Evolutionary conservation across 1,284 basidiomycete species (phyloP).

Genomic region (Schizophyllum amplum): DNA sequence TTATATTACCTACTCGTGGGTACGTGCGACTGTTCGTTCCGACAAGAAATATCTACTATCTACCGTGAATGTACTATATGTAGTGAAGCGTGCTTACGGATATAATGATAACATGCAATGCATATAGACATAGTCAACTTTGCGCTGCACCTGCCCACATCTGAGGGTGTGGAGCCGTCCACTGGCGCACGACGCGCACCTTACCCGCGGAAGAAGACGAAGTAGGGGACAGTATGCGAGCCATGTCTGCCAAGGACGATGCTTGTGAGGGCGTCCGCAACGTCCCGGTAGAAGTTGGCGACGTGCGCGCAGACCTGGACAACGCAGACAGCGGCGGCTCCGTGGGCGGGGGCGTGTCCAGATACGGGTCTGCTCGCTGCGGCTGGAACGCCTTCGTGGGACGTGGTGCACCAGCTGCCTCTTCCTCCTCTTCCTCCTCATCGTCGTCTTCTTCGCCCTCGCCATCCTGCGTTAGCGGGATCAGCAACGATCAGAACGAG

Average conservation of each 20-base stretch:
- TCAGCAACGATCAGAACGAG: slow-evolving; percentile 4
- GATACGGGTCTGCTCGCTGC: slow-evolving; percentile 17
- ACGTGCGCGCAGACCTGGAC: slow-evolving; percentile 31
- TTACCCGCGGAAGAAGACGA: slow-evolving; percentile 23
- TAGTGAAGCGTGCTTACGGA: slow-evolving; percentile 4
- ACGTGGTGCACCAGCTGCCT: slow-evolving; percentile 26
- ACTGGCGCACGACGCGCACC: slow-evolving; percentile 42
- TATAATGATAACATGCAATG: slow-evolving; percentile 12
- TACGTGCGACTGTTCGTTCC: neutral
- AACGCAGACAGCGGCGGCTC: neutral
- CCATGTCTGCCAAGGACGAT: slow-evolving; percentile 1
- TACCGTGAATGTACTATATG: slow-evolving; percentile 9
- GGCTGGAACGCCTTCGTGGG: slow-evolving; percentile 18
- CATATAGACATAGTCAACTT: slow-evolving; percentile 17
- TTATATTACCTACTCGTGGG: neutral
- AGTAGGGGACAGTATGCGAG: neutral
- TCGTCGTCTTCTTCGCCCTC: slow-evolving; percentile 59
- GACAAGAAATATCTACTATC: slow-evolving; percentile 5
- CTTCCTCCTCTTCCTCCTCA: slow-evolving; percentile 45
- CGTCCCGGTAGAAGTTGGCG: slow-evolving; percentile 33
- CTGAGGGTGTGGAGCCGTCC: slow-evolving; percentile 25
- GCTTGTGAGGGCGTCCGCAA: slow-evolving; percentile 28
- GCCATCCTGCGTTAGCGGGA: slow-evolving; percentile 31
- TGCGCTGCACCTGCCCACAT: slow-evolving; percentile 28
- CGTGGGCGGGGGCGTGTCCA: slow-evolving; percentile 21